phyloP scores from a whole-genome alignment of 2,329 filamentous ascomycete species.

The Epichloe sylvatica region DNA sequence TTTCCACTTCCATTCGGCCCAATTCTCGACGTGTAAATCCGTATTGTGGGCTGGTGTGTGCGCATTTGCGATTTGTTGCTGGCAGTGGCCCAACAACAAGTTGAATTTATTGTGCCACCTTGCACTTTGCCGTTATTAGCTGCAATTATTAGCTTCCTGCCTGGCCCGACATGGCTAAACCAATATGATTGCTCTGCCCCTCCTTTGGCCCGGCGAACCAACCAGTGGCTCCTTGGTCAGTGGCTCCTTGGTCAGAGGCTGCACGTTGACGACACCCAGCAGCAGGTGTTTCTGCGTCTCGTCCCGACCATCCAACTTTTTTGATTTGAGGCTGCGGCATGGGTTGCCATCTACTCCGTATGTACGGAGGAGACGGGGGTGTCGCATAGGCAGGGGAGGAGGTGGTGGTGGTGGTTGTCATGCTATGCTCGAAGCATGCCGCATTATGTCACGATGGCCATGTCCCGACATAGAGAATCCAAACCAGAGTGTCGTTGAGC shows the following conservation, averaged over 20 bases:
- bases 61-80: too few species aligned
- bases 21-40: neutral
- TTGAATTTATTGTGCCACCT: neutral
- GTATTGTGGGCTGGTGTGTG: too few species aligned
- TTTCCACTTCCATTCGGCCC: neutral
- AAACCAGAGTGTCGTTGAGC: neutral
- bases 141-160: neutral
- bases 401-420: neutral
- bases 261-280: slow-evolving; percentile 14
- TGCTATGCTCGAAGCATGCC: neutral
- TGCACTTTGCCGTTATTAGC: neutral
- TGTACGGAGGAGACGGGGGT: too few species aligned
- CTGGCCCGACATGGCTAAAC: neutral
- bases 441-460: neutral
- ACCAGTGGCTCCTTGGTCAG: neutral
- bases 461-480: neutral
- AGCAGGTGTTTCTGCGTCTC: slow-evolving; percentile 5
- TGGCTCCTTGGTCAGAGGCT: slow-evolving; percentile 8
- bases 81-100: neutral
- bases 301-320: slow-evolving; percentile 9
- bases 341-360: neutral
- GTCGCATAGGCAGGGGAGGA: too few species aligned
- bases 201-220: neutral
- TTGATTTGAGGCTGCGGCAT: neutral
- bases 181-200: neutral